A percentile compares a stretch with the other conserved stretches of the same genome.
Evolutionary conservation across 225 moss, liverwort and hornwort species (phyloP).

Genomic region (Rhytidiadelphus loreus): DNA sequence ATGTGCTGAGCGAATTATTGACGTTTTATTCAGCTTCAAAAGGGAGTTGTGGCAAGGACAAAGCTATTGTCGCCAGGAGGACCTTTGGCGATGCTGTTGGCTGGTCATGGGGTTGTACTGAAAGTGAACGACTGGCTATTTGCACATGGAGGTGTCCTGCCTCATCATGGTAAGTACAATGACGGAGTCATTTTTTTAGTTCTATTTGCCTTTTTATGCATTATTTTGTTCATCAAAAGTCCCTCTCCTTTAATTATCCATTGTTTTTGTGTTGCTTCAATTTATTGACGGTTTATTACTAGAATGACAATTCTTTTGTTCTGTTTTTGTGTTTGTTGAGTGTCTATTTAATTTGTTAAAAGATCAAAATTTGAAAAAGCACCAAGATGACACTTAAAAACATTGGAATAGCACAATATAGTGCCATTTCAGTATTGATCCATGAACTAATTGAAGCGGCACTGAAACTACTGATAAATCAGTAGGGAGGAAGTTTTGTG

Average conservation of each 20-base stretch:
- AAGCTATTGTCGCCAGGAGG: conserved; percentile 78
- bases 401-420: not conserved
- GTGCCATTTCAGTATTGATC: not conserved
- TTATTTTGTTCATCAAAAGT: not conserved
- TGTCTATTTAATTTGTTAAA: not conserved
- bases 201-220: not conserved
- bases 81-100: conserved; percentile 67
- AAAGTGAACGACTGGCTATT: conserved; percentile 96
- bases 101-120: conserved; percentile 78
- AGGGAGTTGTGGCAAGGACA: conserved; percentile 50
- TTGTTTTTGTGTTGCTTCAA: not conserved
- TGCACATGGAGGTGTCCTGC: conserved; percentile 91
- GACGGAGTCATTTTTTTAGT: not conserved
- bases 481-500: not conserved
- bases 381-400: not conserved
- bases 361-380: not conserved
- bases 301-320: too few relatives aligned
- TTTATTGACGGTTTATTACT: not conserved
- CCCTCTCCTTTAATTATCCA: not conserved
- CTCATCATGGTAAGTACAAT: conserved; percentile 69
- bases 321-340: not conserved
- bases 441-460: not conserved
- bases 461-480: not conserved
- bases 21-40: conserved; percentile 41
- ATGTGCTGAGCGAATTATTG: not conserved